A percentile compares a stretch with the other conserved stretches of the same genome.
Conservation (phyloP, 2,329 filamentous ascomycete genomes). For the Colletotrichum lini region DNA sequence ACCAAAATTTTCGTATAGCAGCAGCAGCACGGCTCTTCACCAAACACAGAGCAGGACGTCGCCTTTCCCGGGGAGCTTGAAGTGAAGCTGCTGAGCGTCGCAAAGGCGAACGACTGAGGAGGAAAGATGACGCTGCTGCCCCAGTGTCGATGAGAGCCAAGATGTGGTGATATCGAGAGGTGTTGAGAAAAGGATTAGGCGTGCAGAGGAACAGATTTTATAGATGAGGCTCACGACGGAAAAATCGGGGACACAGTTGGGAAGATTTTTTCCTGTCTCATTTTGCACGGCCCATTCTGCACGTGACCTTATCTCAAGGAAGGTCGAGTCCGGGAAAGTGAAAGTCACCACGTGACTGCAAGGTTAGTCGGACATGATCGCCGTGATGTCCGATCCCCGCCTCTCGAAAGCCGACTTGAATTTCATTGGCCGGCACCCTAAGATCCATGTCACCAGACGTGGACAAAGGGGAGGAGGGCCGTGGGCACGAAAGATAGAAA, state of each 20-base stretch:
- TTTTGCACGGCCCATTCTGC: neutral
- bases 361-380: constrained; percentile 24
- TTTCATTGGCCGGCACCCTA: constrained; percentile 27
- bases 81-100: neutral
- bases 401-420: neutral
- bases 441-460: constrained; percentile 39
- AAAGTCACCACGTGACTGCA: neutral
- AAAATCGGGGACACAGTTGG: constrained; percentile 31
- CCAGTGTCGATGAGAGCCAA: neutral
- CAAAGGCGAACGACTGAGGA: neutral
- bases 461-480: constrained; percentile 10
- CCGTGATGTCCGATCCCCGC: constrained; percentile 32
- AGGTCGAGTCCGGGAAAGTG: too few species aligned
- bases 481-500: neutral
- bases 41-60: neutral
- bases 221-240: constrained; percentile 36
- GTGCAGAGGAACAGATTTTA: constrained; percentile 37
- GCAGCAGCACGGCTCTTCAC: neutral
- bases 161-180: constrained; percentile 2
- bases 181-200: neutral
- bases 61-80: neutral
- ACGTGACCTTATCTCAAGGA: constrained; percentile 8
- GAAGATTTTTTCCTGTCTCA: constrained; percentile 31
- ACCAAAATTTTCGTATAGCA: neutral
- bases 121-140: neutral